Percentiles rank a stretch among this genome's conserved stretches.
Conservation (phyloP, 164 flowering plant genomes). For the Vitis rotundifolia region DNA sequence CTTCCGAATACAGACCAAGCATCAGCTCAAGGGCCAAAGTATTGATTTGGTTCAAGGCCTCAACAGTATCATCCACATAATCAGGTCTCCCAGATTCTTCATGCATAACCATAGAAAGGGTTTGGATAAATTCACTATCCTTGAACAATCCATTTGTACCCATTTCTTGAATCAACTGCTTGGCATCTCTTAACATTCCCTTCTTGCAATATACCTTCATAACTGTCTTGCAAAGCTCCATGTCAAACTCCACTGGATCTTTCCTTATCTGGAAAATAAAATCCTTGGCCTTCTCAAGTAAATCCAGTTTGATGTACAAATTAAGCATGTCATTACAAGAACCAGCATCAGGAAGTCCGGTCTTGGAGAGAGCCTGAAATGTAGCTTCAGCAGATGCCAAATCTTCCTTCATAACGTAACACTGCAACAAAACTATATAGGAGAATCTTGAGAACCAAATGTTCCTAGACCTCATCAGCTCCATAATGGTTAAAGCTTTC, state of each 20-base stretch:
- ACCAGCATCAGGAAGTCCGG: constrained; percentile 63
- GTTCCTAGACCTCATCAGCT: constrained; percentile 65
- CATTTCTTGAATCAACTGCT: constrained; percentile 57
- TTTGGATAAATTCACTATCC: constrained; percentile 39
- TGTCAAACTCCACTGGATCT: constrained; percentile 60
- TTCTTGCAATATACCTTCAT: constrained; percentile 64
- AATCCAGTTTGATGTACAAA: constrained; percentile 56
- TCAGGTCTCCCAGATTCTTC: constrained; percentile 27
- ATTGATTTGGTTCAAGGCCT: constrained; percentile 38
- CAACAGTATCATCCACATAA: constrained; percentile 23
- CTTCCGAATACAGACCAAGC: constrained; percentile 51
- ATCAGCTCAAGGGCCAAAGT: constrained; percentile 49
- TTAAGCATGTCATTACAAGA: constrained; percentile 70
- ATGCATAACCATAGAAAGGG: constrained; percentile 39
- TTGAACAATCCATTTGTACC: constrained; percentile 18
- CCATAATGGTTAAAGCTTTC: constrained; percentile 58
- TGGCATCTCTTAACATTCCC: constrained; percentile 64
- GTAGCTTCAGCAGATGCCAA: constrained; percentile 65
- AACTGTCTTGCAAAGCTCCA: constrained; percentile 60
- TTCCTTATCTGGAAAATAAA: constrained; percentile 55
- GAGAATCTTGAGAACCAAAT: constrained; percentile 73
- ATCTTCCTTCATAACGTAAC: constrained; percentile 66
- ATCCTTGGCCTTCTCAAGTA: constrained; percentile 60
- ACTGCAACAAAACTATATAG: constrained; percentile 59
- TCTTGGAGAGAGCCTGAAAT: constrained; percentile 65